phyloP scores from a whole-genome alignment of 441 rosid species.

The Viola pubescens region DNA sequence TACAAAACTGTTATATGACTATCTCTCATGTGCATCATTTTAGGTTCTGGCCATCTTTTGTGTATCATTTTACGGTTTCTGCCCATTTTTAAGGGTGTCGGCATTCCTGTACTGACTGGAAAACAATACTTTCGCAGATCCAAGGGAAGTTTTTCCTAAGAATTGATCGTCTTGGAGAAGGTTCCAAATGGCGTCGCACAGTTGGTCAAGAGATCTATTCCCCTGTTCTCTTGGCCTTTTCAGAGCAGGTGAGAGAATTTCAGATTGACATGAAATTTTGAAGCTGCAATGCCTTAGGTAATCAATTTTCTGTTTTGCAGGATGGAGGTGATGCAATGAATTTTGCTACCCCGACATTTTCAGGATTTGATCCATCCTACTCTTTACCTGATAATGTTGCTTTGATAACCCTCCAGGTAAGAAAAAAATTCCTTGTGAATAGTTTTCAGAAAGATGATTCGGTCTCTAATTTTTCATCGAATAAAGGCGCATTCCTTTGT shows the following conservation, averaged over 20 bases:
- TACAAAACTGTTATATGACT: conserved; percentile 9
- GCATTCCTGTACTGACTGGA: not conserved
- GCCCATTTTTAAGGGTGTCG: not conserved
- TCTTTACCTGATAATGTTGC: conserved; percentile 41
- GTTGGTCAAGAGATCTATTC: conserved; percentile 48
- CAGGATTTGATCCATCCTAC: conserved; percentile 41
- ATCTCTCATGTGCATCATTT: not conserved
- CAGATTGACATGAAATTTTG: conserved; percentile 10
- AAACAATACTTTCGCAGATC: conserved; percentile 20
- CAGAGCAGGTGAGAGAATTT: conserved; percentile 38
- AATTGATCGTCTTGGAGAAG: conserved; percentile 40
- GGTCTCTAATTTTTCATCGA: not conserved
- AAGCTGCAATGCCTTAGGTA: conserved; percentile 13
- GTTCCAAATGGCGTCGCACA: conserved; percentile 47
- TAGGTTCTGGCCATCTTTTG: too few species aligned
- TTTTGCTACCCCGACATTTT: conserved; percentile 27
- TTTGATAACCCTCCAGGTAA: conserved; percentile 37
- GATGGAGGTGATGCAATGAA: conserved; percentile 31
- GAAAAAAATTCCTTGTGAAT: conserved; percentile 12
- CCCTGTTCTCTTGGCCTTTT: conserved; percentile 40
- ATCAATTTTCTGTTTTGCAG: conserved; percentile 23
- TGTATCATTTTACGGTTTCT: not conserved
- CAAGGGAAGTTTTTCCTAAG: conserved; percentile 39
- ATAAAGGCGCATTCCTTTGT: not conserved
- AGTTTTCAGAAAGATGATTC: not conserved